Conservation (phyloP, 179 eudicot genomes). For the Monotropa hypopitys region DNA sequence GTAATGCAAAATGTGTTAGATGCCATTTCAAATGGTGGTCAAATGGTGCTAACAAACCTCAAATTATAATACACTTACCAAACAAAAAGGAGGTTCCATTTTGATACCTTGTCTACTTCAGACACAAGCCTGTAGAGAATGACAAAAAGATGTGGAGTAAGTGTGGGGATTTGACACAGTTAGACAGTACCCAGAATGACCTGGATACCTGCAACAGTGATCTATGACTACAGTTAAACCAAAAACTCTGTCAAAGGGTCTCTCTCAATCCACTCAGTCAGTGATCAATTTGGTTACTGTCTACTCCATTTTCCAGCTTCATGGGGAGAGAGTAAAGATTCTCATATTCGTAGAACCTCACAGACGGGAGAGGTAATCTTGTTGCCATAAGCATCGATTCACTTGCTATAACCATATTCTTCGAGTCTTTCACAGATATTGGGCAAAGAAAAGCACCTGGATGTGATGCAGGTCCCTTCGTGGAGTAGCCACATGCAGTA, state of each 20-base stretch:
- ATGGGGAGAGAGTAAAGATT: background rate
- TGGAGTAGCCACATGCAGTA: background rate
- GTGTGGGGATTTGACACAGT: background rate
- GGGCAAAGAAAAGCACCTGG: background rate
- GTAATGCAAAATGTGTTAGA: background rate
- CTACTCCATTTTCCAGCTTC: background rate
- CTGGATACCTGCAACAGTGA: background rate
- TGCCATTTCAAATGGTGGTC: slow-evolving; percentile 2
- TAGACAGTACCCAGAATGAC: background rate
- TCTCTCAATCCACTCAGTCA: background rate
- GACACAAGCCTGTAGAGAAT: background rate
- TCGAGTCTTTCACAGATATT: background rate
- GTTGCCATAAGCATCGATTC: background rate
- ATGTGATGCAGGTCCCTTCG: background rate
- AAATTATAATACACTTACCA: background rate
- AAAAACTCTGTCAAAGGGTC: background rate
- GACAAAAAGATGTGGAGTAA: background rate
- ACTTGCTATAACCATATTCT: background rate
- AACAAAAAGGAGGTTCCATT: background rate
- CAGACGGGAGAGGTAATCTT: background rate
- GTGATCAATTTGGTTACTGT: background rate
- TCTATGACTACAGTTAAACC: background rate
- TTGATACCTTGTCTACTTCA: slow-evolving; percentile 4
- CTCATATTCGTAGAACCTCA: background rate
- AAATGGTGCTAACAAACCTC: background rate